Base-by-base conservation (phyloP, 257 asterid species). In the Eustoma russellianum region DNA sequence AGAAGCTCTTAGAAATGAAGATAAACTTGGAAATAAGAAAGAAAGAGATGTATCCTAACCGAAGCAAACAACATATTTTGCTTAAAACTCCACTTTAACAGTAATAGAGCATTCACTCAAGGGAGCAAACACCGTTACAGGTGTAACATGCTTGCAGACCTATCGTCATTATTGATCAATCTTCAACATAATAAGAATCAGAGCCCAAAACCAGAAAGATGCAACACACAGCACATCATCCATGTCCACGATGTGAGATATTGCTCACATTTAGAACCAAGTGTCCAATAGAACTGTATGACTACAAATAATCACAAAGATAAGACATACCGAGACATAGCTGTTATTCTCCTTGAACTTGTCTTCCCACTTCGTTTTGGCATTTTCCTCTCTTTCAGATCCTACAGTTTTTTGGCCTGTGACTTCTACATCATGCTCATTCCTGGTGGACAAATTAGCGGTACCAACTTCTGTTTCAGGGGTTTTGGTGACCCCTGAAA, bases 291-390 rank as follows among this genome's bases (percentile, higher is more conserved):
- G 30, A n/a, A 9, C 51, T 46, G 34, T 17, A 38, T 54, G 51
- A 40, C 30, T 40, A 51, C 3, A n/a, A n/a, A n/a, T n/a, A n/a
- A n/a, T n/a, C n/a, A 17, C 33, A 13, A 18, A 7, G 2, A 33
- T 55, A 44, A 5, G 24, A 55, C 65, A 44, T 84, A 91, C 97
- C 92, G 56, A 84, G 34, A 75, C 57, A 71, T 71, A 58, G 65
- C 67, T 59, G 69, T 77, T 70, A 68, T 78, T 82, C 74, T 75
- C 94, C 71, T 74, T 69, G 75, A 73, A 79, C 59, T 76, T 91
- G 67, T 84, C 95, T 77, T 87, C 96, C 98, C 96, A 91, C 70
- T 84, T 91, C 59, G 82, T 76, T 66, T 90, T 94, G 45, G 89
- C 82, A 56, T 73, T 87, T 76, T 82, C 94, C 69, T 82, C 96